A percentile compares a stretch with the other conserved stretches of the same genome.
These are phyloP conservation scores for Nicotiana undulata DNA, from an alignment of 257 asterid species.

Conservation along the genomic window DNA sequence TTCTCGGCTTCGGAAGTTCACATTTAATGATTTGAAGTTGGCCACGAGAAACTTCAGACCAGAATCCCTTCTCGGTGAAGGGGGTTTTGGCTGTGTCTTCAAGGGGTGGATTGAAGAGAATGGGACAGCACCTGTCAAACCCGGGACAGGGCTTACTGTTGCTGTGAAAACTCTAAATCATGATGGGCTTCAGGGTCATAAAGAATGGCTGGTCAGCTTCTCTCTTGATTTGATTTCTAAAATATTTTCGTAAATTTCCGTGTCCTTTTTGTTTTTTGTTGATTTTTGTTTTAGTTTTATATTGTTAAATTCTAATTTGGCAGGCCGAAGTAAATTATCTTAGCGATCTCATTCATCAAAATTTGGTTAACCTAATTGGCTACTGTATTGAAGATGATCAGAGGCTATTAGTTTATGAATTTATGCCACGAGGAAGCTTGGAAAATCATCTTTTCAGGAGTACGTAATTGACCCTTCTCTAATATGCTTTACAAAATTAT, in stretches of 20 bases:
- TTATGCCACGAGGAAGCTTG: slow-evolving; percentile 98
- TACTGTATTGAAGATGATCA: slow-evolving; percentile 98
- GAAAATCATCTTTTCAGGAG: slow-evolving; percentile 96
- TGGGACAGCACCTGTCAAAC: slow-evolving; percentile 66
- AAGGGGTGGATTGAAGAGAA: slow-evolving; percentile 77
- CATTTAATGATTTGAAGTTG: slow-evolving; percentile 55
- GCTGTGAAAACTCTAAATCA: slow-evolving; percentile 76
- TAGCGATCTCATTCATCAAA: slow-evolving; percentile 83
- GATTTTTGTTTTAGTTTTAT: slow-evolving; percentile 9
- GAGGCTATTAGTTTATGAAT: slow-evolving; percentile 88
- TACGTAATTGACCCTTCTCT: slow-evolving; percentile 25
- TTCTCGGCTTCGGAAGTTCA: slow-evolving; percentile 51
- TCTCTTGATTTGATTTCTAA: neutral
- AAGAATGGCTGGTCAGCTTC: slow-evolving; percentile 74
- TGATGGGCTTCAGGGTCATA: slow-evolving; percentile 85
- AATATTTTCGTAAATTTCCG: neutral
- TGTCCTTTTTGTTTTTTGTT: neutral
- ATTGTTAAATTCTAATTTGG: slow-evolving; percentile 24
- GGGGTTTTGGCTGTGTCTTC: slow-evolving; percentile 68
- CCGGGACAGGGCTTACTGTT: slow-evolving; percentile 68
- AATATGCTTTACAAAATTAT: neutral
- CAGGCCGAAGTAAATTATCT: slow-evolving; percentile 96
- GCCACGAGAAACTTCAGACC: slow-evolving; percentile 74
- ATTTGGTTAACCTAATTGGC: slow-evolving; percentile 87
- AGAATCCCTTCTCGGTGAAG: slow-evolving; percentile 67